Conservation (phyloP, 495 filamentous ascomycete genomes). For the Penicillium bovifimosum region DNA sequence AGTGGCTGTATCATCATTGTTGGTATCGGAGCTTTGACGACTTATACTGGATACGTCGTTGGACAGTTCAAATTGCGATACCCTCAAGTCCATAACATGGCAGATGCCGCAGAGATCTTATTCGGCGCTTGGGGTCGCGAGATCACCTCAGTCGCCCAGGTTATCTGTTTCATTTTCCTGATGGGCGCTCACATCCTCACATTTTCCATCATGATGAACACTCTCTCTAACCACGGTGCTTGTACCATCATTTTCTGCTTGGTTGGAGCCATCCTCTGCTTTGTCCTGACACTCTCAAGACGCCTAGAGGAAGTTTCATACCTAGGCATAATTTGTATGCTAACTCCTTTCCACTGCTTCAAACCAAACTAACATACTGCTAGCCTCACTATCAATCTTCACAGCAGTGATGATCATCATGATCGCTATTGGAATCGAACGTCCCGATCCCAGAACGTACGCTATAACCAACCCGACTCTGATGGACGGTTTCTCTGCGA, state of each 20-base stretch:
- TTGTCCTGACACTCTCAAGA: constrained; percentile 2
- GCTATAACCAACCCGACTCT: constrained; percentile 12
- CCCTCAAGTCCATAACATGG: constrained; percentile 38
- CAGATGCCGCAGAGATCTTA: constrained; percentile 64
- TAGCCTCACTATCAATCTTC: constrained; percentile 56
- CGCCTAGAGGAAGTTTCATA: constrained; percentile 1
- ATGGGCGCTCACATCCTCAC: constrained; percentile 70
- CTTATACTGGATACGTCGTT: constrained; percentile 22
- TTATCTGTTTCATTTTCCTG: constrained; percentile 62
- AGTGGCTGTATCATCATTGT: neutral
- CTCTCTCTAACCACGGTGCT: constrained; percentile 54
- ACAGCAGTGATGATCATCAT: constrained; percentile 61
- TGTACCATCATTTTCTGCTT: constrained; percentile 63
- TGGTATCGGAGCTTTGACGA: neutral
- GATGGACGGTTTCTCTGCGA: constrained; percentile 41
- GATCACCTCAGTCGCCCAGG: constrained; percentile 54
- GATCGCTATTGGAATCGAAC: constrained; percentile 48
- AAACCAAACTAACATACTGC: neutral
- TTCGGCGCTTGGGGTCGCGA: constrained; percentile 59
- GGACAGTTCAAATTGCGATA: constrained; percentile 23
- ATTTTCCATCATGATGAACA: constrained; percentile 66
- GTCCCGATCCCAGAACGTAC: constrained; percentile 9
- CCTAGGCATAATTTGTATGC: neutral
- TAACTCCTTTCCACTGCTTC: neutral
- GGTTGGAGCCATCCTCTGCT: constrained; percentile 19